phyloP scores from a whole-genome alignment of 306 rosid genomes.

The Luffa aegyptiaca region DNA sequence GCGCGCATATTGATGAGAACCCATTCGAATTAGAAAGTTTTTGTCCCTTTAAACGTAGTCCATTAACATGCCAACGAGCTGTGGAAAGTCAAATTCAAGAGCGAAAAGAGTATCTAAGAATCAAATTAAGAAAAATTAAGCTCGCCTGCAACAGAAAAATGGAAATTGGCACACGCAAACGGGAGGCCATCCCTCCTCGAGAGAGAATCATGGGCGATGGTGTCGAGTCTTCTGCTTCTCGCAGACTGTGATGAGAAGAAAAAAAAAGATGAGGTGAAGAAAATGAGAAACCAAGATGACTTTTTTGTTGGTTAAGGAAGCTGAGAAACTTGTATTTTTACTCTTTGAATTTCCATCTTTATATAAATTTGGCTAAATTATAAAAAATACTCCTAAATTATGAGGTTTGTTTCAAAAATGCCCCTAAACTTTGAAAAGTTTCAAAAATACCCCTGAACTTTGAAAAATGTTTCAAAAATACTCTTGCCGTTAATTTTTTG shows the following conservation, averaged over 20 bases:
- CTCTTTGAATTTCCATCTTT: neutral
- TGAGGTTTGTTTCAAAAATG: too few relatives aligned
- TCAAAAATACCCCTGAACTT: too few relatives aligned
- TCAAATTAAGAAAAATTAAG: neutral
- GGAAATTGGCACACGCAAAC: conserved; percentile 19
- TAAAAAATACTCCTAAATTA: too few relatives aligned
- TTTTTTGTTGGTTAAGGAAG: neutral
- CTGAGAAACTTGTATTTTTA: neutral
- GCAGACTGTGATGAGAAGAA: neutral
- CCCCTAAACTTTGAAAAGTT: too few relatives aligned
- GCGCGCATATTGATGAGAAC: neutral
- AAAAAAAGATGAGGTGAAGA: neutral
- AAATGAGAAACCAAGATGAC: neutral
- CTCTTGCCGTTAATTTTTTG: too few relatives aligned
- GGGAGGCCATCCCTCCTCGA: conserved; percentile 19
- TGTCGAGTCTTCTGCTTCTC: neutral
- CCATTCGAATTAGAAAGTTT: neutral
- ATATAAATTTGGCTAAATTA: too few relatives aligned
- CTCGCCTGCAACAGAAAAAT: conserved; percentile 41
- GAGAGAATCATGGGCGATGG: neutral
- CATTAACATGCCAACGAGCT: neutral
- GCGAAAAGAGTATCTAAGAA: neutral
- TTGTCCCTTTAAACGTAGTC: neutral
- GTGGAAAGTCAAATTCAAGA: neutral
- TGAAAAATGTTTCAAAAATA: too few relatives aligned